Conservation (phyloP, 140 eudicot genomes). For the Bidens hawaiensis region DNA sequence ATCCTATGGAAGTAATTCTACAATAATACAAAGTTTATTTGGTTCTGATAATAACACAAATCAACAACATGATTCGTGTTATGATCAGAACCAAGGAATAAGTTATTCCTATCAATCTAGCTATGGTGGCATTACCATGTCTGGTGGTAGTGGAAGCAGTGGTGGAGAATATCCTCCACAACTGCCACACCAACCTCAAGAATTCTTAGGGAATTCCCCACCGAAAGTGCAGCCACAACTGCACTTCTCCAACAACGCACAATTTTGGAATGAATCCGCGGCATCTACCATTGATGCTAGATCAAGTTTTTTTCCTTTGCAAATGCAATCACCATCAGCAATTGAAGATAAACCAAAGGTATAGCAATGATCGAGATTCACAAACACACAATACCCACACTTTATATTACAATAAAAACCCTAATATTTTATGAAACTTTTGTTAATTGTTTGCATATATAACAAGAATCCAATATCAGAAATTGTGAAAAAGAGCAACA, state of each 20-base stretch:
- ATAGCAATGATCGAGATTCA: slow-evolving; percentile 16
- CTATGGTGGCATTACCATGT: slow-evolving; percentile 30
- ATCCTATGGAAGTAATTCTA: slow-evolving; percentile 37
- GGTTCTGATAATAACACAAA: slow-evolving; percentile 46
- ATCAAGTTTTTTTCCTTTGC: slow-evolving; percentile 57
- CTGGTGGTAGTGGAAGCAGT: slow-evolving; percentile 21
- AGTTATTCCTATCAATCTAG: slow-evolving; percentile 35
- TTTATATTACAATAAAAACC: not conserved
- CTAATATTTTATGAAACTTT: slow-evolving; percentile 22
- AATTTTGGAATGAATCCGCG: slow-evolving; percentile 70
- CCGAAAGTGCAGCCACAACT: slow-evolving; percentile 38
- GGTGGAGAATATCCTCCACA: slow-evolving; percentile 23
- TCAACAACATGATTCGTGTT: slow-evolving; percentile 34
- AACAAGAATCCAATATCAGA: slow-evolving; percentile 46
- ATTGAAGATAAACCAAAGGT: slow-evolving; percentile 80
- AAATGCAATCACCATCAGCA: slow-evolving; percentile 42
- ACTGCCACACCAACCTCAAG: slow-evolving; percentile 19
- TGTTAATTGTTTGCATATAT: not conserved
- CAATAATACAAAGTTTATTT: slow-evolving; percentile 44
- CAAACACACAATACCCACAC: slow-evolving; percentile 2
- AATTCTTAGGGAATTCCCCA: slow-evolving; percentile 45
- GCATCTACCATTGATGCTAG: slow-evolving; percentile 46
- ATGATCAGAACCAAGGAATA: slow-evolving; percentile 36
- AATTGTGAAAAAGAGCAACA: slow-evolving; percentile 40
- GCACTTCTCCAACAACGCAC: slow-evolving; percentile 66